Percentiles rank a stretch among this genome's conserved stretches.
phyloP scores from a whole-genome alignment of 208 protist species.

The Trichomonas tenax region DNA sequence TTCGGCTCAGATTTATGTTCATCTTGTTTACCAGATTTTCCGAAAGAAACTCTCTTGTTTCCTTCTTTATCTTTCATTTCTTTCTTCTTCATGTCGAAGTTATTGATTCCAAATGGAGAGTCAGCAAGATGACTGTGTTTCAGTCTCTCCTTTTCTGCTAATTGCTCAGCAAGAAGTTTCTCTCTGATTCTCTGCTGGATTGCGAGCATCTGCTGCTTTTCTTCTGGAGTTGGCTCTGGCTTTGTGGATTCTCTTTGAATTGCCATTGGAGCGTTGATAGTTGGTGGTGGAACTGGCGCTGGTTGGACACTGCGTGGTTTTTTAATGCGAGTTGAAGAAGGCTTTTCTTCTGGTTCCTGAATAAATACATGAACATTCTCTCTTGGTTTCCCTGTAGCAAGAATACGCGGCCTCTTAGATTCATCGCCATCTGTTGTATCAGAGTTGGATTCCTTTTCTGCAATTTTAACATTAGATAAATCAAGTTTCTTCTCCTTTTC shows the following conservation, averaged over 20 bases:
- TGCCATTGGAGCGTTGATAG: too few relatives aligned
- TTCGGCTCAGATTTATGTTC: background rate
- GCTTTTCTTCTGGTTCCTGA: too few relatives aligned
- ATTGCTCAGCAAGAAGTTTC: background rate
- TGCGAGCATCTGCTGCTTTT: background rate
- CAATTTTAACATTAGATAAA: background rate
- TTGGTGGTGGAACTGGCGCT: too few relatives aligned
- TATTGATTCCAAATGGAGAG: background rate
- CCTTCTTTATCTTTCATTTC: background rate
- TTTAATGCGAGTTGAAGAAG: too few relatives aligned
- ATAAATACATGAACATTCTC: too few relatives aligned
- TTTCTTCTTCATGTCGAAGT: background rate
- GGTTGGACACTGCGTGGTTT: too few relatives aligned
- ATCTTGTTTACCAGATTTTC: background rate
- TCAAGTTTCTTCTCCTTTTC: background rate
- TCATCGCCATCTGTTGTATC: too few relatives aligned
- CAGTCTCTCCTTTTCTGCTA: background rate
- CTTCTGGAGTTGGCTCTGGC: background rate
- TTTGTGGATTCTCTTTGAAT: too few relatives aligned
- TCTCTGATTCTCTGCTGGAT: background rate
- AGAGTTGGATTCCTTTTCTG: background rate
- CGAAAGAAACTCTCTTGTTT: background rate
- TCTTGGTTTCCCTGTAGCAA: too few relatives aligned
- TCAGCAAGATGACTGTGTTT: background rate
- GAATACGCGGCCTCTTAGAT: too few relatives aligned